Evolutionary conservation across 768 basidiomycete species (phyloP), one percentile per base, ranked within the genome.

Genomic region (Xerocomellus intermedius): DNA sequence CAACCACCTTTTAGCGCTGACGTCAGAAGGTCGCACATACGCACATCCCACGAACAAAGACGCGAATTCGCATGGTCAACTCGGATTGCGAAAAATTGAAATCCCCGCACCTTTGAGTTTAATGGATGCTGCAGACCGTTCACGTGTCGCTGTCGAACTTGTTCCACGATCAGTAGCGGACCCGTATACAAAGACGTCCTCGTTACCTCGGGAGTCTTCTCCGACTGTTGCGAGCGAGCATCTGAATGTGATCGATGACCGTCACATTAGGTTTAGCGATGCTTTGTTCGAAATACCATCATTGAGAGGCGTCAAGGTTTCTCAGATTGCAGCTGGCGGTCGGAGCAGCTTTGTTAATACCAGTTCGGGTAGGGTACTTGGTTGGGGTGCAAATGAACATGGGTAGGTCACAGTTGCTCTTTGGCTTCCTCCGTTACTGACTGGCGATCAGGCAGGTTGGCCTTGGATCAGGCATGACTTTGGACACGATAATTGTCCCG

Each of bases 361-460:
- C 0, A 62, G 72, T 7, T 71, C 75, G 3, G 94, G 93, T 2
- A 77, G 84, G 50, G 89, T 95, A 10, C 79, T 98, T 19, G 91
- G 85, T 0, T 96, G 90, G 84, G 94, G 94, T 42, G 91, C 91
- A 1, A 96, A 97, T 67, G 86, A 90, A 59, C 87, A 80, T 61
- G 93, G 93, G 88, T 88, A 60, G 48, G 79, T 52, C 14, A 37
- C 16, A 6, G 28, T 30, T 19, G 28, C 9, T 35, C 9, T 17
- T 26, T 39, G 2, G 5, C 21, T 33, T 37, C 38, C 35, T n/a
- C 17, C 5, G 44, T 46, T 21, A 53, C 55, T 54, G 19, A 63
- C 17, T 32, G 39, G 24, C 24, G 9, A 38, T 55, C 62, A 90
- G 91, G 26, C 94, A 98, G 73, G 79, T 95, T 43, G 94, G 92